phyloP scores from a whole-genome alignment of 768 basidiomycete species.

The Leccinum olivaceopallidum region DNA sequence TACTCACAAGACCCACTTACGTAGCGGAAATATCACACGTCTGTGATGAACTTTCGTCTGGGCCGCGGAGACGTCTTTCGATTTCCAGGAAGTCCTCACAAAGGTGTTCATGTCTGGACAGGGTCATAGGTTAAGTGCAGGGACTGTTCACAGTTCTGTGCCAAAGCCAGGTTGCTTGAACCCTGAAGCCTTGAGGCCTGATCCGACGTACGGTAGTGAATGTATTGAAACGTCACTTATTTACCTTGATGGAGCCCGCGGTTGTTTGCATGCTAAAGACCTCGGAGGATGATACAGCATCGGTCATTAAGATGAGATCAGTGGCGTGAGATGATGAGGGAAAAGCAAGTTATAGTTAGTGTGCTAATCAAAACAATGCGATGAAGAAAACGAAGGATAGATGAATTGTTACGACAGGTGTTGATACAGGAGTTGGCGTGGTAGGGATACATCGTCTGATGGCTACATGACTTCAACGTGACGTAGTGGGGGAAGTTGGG shows the following conservation, averaged over 20 bases:
- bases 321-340: constrained; percentile 5
- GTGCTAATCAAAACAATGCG: constrained; percentile 20
- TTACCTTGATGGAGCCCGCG: constrained; percentile 1
- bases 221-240: not conserved
- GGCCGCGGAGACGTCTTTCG: constrained; percentile 11
- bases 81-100: constrained; percentile 3
- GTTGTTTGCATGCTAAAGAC: constrained; percentile 4
- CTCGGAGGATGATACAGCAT: constrained; percentile 10
- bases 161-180: not conserved
- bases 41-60: not conserved
- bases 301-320: constrained; percentile 7
- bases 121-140: not conserved
- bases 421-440: constrained; percentile 17
- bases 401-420: constrained; percentile 5
- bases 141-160: not conserved
- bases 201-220: not conserved
- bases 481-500: constrained; percentile 12
- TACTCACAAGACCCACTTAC: not conserved
- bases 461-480: constrained; percentile 21
- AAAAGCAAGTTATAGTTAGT: constrained; percentile 4
- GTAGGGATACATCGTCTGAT: constrained; percentile 16
- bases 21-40: constrained; percentile 1
- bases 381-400: constrained; percentile 6
- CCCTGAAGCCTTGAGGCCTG: constrained; percentile 5
- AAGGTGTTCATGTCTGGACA: constrained; percentile 3